phyloP scores from a whole-genome alignment of 352 stramenopile genomes.

The Phytophthora cryptogea region DNA sequence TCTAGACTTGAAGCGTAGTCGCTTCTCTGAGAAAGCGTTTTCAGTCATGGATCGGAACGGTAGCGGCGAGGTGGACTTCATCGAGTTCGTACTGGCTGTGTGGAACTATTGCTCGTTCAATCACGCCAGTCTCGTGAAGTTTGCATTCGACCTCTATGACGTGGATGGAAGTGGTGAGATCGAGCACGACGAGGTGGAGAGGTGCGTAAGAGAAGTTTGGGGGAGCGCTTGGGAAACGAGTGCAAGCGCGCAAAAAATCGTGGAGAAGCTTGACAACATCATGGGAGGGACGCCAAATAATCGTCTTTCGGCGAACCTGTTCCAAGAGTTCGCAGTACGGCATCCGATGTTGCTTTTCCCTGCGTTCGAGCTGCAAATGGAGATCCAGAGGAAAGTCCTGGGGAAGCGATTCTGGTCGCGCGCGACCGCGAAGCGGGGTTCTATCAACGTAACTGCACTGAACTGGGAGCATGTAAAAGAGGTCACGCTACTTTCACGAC shows the following conservation, averaged over 20 bases:
- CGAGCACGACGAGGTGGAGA: slow-evolving; percentile 50
- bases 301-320: slow-evolving; percentile 43
- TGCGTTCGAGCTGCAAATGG: slow-evolving; percentile 66
- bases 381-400: slow-evolving; percentile 63
- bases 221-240: slow-evolving; percentile 57
- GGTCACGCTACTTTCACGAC: slow-evolving; percentile 28
- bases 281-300: slow-evolving; percentile 43
- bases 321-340: slow-evolving; percentile 58
- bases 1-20: slow-evolving; percentile 54
- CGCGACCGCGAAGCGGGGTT: slow-evolving; percentile 47
- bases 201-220: slow-evolving; percentile 66
- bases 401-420: slow-evolving; percentile 63
- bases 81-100: slow-evolving; percentile 77
- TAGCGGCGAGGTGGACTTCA: slow-evolving; percentile 71
- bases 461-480: slow-evolving; percentile 48
- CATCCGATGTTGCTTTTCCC: slow-evolving; percentile 75
- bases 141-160: slow-evolving; percentile 80
- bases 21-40: slow-evolving; percentile 77
- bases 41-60: slow-evolving; percentile 71
- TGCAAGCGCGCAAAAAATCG: slow-evolving; percentile 57
- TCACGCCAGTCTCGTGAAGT: slow-evolving; percentile 59
- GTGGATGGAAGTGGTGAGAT: slow-evolving; percentile 72
- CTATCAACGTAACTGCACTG: slow-evolving; percentile 35
- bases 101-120: slow-evolving; percentile 86
- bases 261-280: slow-evolving; percentile 55